Evolutionary conservation across 176 grass and related monocot genomes (phyloP), one percentile per base, ranked within the genome.

Genomic region (Oryza australiensis): DNA sequence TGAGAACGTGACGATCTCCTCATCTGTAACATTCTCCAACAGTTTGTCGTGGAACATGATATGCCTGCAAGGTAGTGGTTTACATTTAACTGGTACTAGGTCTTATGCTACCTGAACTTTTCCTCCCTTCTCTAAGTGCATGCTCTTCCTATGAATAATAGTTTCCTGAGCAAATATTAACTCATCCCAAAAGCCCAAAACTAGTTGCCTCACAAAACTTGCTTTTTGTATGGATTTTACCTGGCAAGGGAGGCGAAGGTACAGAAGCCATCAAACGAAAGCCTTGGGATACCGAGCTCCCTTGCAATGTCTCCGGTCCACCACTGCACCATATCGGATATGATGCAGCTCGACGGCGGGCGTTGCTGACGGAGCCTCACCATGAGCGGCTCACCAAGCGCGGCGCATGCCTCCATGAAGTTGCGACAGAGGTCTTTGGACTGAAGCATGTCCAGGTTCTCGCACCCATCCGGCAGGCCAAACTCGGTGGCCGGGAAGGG

Each of bases 291-390:
- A 1, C 78, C 48, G 7, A 91, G 76, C 51, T 93, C 94, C 66
- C 91, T 86, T 51, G 94, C 84, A 26, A 93, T 72, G 37, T 85
- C 86, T 26, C 72, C 88, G 0, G 79, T 88, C 94, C 94, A 97
- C 32, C 83, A 85, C 38, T 89, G 90, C 4, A 20, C 12, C 1
- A 33, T 5, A 70, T 93, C 86, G 3, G 94, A 90, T 64, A 97
- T 83, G 81, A 97, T 87, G 85, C 94, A 97, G 80, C 62, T 83
- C 12, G 91, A 88, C 18, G 74, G 42, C n/a, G 5, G 75, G 40
- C 1, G 9, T 40, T 80, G 76, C 72, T 82, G 64, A 3, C 64
- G 34, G 26, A 97, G 94, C 76, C 74, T 72, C 2, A 46, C 74
- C 53, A n/a, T 30, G 26, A 97, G 88, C 1, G 83, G 83, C 26